Base-by-base conservation (phyloP, 2,329 filamentous ascomycete genomes). In the Phyllosticta capitalensis region DNA sequence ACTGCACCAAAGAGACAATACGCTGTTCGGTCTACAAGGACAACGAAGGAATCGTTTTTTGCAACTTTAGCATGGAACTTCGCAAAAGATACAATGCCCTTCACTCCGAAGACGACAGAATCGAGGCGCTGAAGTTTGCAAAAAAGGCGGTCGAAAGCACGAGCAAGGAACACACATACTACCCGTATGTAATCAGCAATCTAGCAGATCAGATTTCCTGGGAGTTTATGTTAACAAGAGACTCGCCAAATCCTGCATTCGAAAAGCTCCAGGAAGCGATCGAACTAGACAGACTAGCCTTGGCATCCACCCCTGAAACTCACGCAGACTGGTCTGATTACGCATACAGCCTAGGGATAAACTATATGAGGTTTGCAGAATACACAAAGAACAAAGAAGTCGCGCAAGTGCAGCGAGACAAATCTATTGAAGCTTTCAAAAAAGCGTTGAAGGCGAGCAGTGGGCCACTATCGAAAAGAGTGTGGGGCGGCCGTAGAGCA, bases 241-340 rank as follows among this genome's bases (percentile, higher is more conserved):
- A 21, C 53, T 45, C 22, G 5, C 50, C 7, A 26, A 26, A 52
- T 12, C 50, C 50, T 22, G 20, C 14, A 12, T 1, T 22, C 19
- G 50, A 52, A 19, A 52, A 20, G 50, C 19, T 52, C 14, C 17
- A 52, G 20, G 50, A 52, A 22, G 5, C 50, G 5, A 52, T 52
- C 19, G 6, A n/a, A 9, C 50, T 30, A 17, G 58, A 9, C 10
- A 9, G 5, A 14, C 20, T n/a, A 28, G 58, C 5, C 54, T 48
- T 26, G 17, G 19, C 48, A 21, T 54, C 20, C 49, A 62, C 48
- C 14, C 38, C 30, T 20, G 52, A 9, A 21, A 55, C 20, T 10
- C 61, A 52, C 21, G 38, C n/a, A 10, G 28, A 49, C 20, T 62
- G 54, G 54, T 45, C 52, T 50, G 21, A 62, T 51, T 50, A 53